Percentiles rank a stretch among this genome's conserved stretches.
Evolutionary conservation across 1,284 basidiomycete species (phyloP).

Genomic region (Rhodofomes roseus): DNA sequence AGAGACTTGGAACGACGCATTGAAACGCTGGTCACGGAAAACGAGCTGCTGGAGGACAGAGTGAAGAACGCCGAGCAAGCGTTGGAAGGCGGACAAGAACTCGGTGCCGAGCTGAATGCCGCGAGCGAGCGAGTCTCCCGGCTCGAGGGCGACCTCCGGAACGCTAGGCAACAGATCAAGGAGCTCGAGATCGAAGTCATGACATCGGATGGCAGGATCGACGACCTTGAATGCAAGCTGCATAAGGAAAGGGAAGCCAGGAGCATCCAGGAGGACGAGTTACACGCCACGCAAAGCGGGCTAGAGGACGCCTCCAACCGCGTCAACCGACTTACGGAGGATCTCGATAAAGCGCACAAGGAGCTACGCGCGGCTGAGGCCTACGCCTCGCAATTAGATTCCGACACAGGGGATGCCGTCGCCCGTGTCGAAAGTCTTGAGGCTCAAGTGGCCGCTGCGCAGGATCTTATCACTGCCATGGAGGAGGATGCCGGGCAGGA

Average conservation of each 20-base stretch:
- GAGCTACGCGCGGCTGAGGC: conserved; percentile 42
- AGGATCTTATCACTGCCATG: conserved; percentile 44
- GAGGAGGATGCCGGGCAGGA: conserved; percentile 43
- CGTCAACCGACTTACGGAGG: conserved; percentile 23
- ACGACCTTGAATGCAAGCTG: conserved; percentile 50
- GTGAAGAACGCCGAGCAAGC: conserved; percentile 58
- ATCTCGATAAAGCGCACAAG: conserved; percentile 27
- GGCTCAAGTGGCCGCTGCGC: conserved; percentile 41
- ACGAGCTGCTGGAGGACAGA: conserved; percentile 52
- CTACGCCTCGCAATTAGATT: conserved; percentile 54
- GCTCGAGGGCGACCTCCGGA: conserved; percentile 51
- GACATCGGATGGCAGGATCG: conserved; percentile 43
- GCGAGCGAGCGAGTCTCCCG: conserved; percentile 56
- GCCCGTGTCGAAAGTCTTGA: conserved; percentile 52
- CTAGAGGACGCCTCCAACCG: conserved; percentile 18
- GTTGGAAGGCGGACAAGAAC: conserved; percentile 56
- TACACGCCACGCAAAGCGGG: conserved; percentile 30
- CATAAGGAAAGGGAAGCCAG: conserved; percentile 42
- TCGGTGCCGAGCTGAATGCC: conserved; percentile 60
- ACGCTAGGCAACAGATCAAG: conserved; percentile 50
- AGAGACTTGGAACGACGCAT: conserved; percentile 46
- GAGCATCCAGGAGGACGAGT: conserved; percentile 32
- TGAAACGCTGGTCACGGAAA: conserved; percentile 42
- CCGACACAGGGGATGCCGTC: conserved; percentile 40
- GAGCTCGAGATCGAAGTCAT: conserved; percentile 54